Conservation (phyloP, 108 stramenopile species). For the Skeletonema menzelii region DNA sequence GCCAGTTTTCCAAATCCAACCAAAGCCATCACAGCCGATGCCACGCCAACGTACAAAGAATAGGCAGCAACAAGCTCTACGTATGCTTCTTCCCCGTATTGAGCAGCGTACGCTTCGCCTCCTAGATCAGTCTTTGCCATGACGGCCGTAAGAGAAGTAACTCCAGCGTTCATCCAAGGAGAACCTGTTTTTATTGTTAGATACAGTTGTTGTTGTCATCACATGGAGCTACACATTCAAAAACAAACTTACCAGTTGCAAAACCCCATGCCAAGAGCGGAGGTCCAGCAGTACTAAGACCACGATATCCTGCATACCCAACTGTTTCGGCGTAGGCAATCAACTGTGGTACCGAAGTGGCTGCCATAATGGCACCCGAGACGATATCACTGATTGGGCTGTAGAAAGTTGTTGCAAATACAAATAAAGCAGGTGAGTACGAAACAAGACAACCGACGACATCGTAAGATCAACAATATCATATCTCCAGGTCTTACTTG, state of each 20-base stretch:
- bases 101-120: constrained; percentile 67
- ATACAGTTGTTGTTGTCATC: background rate
- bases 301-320: constrained; percentile 79
- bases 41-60: constrained; percentile 70
- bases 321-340: constrained; percentile 84
- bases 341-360: constrained; percentile 84
- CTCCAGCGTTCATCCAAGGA: constrained; percentile 79
- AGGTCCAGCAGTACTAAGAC: constrained; percentile 74
- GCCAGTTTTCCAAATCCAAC: constrained; percentile 74
- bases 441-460: background rate
- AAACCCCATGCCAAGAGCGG: constrained; percentile 74
- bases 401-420: background rate
- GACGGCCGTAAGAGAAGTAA: constrained; percentile 77
- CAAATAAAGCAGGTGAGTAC: background rate
- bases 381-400: constrained; percentile 73
- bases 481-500: background rate
- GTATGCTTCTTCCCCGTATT: constrained; percentile 78
- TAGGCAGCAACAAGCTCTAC: constrained; percentile 75
- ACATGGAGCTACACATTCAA: too few species aligned
- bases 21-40: constrained; percentile 62
- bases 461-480: background rate
- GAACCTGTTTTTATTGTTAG: constrained; percentile 41
- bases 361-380: constrained; percentile 83
- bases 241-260: constrained; percentile 51
- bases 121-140: constrained; percentile 79